A percentile compares a stretch with the other conserved stretches of the same genome.
Conservation (phyloP, 2,329 filamentous ascomycete species). For the Arthrobotrys iridis region DNA sequence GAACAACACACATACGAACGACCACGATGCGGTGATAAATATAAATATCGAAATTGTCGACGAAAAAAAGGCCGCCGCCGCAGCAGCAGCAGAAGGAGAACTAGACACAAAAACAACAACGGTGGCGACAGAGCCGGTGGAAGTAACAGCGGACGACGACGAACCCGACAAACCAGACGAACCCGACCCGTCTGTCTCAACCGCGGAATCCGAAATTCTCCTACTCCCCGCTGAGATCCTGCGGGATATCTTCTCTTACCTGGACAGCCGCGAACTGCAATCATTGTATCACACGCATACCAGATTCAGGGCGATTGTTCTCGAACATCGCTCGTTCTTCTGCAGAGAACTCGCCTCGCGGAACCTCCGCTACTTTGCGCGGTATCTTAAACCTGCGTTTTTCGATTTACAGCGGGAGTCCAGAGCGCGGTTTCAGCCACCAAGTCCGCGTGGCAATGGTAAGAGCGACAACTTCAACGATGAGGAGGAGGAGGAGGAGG, state of each 20-base stretch:
- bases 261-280: slow-evolving; percentile 26
- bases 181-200: not conserved
- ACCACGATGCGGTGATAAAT: not conserved
- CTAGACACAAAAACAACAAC: not conserved
- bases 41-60: not conserved
- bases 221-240: slow-evolving; percentile 45
- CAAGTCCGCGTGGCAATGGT: not conserved
- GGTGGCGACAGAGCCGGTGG: not conserved
- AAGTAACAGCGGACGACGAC: not conserved
- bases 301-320: slow-evolving; percentile 31
- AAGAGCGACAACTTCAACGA: not conserved
- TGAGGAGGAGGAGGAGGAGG: too few species aligned
- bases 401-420: slow-evolving; percentile 45
- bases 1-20: not conserved
- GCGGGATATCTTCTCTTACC: slow-evolving; percentile 42
- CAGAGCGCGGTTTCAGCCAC: not conserved
- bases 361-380: slow-evolving; percentile 35
- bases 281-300: slow-evolving; percentile 32
- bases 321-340: slow-evolving; percentile 41
- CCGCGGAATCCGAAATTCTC: slow-evolving; percentile 9
- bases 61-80: slow-evolving; percentile 17
- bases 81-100: not conserved
- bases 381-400: slow-evolving; percentile 35
- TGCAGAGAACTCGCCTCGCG: slow-evolving; percentile 38
- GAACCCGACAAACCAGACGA: not conserved